Base-by-base conservation (phyloP, 768 basidiomycete species). In the Gautieria morchelliformis region DNA sequence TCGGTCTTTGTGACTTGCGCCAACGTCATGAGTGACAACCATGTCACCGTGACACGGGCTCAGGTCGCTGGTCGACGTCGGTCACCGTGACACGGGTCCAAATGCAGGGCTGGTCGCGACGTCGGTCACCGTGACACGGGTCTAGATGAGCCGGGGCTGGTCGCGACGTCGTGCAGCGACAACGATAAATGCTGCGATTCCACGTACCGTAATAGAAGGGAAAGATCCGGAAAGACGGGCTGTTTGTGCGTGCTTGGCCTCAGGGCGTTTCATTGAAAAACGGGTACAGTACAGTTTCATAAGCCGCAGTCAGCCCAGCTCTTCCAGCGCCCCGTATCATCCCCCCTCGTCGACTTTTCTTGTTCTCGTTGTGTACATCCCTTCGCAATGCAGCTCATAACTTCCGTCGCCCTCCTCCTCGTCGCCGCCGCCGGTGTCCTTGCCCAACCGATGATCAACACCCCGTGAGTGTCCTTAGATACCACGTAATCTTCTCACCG, bases 371-470 rank as follows among this genome's bases (percentile, higher is more conserved):
- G 40, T 41, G n/a, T n/a, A 15, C 46, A 49, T 3, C 32, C 48
- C 14, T 49, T 24, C 4, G n/a, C 22, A 27, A 49, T 49, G 48
- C 19, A 49, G 48, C 9, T 30, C 48, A 49, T 71, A 58, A 64
- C 72, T 49, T 64, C 75, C 54, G 56, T 80, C 63, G 63, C 71
- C 24, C 33, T 41, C 35, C 19, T 50, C 60, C 70, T 70, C 44
- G 68, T 80, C 62, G 66, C 77, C 61, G 72, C 70, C 47, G 67
- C 69, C 51, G 68, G 68, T 33, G 80, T 68, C 50, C 42, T 73
- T 24, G 83, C 78, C 17, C 80, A 81, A 64, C 60, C 60, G 32
- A 64, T 62, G 0, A 73, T 89, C 67, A 83, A 86, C 67, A 91
- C 88, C 39, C 88, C 88, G 87, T 89, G 62, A 65, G 86, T 77